Evolutionary conservation across 495 filamentous ascomycete species (phyloP).

Genomic region (Niebla homalea): DNA sequence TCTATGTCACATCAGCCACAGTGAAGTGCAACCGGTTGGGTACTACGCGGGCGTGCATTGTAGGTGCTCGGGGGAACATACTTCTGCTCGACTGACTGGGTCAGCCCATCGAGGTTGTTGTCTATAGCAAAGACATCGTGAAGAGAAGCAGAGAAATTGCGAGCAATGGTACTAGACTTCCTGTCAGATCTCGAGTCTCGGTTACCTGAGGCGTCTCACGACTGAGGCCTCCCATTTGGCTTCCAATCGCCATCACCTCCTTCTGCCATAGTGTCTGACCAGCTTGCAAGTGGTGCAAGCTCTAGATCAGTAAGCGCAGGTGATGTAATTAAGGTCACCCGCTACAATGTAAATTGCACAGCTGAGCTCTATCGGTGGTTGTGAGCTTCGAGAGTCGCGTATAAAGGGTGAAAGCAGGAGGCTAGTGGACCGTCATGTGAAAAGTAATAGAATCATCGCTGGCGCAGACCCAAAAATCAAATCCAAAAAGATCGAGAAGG

Average conservation of each 20-base stretch:
- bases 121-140: constrained; percentile 83
- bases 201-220: constrained; percentile 40
- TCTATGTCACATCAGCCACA: constrained; percentile 20
- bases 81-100: constrained; percentile 72
- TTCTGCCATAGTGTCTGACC: constrained; percentile 12
- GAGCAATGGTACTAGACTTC: constrained; percentile 60
- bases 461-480: too few species aligned
- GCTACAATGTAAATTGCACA: too few species aligned
- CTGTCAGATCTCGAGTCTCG: background rate
- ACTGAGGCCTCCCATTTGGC: constrained; percentile 65
- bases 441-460: too few species aligned
- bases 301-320: too few species aligned
- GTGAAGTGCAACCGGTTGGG: background rate
- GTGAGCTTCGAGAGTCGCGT: too few species aligned
- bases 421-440: too few species aligned
- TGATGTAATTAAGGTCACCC: too few species aligned
- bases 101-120: constrained; percentile 61
- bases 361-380: too few species aligned
- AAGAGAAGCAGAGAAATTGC: constrained; percentile 71
- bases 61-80: constrained; percentile 30
- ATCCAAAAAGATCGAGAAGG: too few species aligned
- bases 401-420: too few species aligned
- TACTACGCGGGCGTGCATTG: background rate
- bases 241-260: constrained; percentile 54
- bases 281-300: too few species aligned